Evolutionary conservation across 805 yeast genomes (phyloP).

Genomic region (Sugiyamaella chiloensis): DNA sequence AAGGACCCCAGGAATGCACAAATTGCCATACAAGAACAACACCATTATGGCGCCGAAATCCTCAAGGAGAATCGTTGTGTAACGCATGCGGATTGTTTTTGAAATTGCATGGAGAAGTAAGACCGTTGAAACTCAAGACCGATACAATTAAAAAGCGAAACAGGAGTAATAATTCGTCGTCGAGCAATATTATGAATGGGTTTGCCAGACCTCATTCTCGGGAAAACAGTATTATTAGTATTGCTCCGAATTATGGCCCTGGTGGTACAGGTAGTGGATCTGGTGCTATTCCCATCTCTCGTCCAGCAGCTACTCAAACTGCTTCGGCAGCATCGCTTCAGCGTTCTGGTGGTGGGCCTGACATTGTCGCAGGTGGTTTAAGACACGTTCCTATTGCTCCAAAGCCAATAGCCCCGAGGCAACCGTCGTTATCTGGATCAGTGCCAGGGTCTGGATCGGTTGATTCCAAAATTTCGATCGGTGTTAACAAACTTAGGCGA

Average conservation of each 20-base stretch:
- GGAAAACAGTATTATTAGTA: slow-evolving; percentile 7
- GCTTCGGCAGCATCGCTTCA: slow-evolving; percentile 7
- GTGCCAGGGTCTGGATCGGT: background rate
- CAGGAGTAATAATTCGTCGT: slow-evolving; percentile 36
- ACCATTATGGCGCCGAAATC: slow-evolving; percentile 92
- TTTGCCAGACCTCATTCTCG: slow-evolving; percentile 13
- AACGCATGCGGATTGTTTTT: slow-evolving; percentile 95
- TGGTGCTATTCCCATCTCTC: slow-evolving; percentile 8
- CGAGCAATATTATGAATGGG: background rate
- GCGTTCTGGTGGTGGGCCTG: slow-evolving; percentile 1
- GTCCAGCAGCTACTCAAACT: slow-evolving; percentile 3
- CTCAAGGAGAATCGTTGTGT: slow-evolving; percentile 91
- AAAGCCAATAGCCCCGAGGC: slow-evolving; percentile 22
- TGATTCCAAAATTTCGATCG: background rate
- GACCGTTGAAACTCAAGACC: slow-evolving; percentile 90
- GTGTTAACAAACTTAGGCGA: background rate
- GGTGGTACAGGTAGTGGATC: background rate
- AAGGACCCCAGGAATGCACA: slow-evolving; percentile 49
- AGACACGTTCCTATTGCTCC: slow-evolving; percentile 26
- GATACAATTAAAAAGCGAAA: slow-evolving; percentile 94
- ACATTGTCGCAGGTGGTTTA: background rate
- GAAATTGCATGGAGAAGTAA: slow-evolving; percentile 90
- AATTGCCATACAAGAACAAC: slow-evolving; percentile 92
- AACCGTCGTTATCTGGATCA: background rate
- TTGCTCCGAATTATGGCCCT: background rate